Conservation (phyloP, 441 rosid species). For the Melastoma candidum region DNA sequence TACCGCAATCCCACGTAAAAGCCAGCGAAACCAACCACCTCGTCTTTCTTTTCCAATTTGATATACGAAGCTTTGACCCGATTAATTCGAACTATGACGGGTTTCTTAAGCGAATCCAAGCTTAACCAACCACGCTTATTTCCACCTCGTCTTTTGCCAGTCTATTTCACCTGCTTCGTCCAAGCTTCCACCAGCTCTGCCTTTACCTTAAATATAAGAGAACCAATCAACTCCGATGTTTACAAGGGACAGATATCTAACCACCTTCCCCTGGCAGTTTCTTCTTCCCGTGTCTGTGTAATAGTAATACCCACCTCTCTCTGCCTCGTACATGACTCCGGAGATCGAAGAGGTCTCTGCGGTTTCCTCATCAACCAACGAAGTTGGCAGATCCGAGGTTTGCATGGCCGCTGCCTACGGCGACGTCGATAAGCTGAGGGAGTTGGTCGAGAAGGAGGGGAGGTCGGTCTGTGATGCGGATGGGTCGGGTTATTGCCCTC, state of each 20-base stretch:
- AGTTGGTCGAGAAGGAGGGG: slow-evolving; percentile 81
- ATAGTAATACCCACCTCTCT: not conserved
- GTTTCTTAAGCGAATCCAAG: no score
- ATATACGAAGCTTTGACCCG: no score
- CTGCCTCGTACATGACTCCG: slow-evolving; percentile 44
- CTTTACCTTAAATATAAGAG: not conserved
- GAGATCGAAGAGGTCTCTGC: slow-evolving; percentile 83
- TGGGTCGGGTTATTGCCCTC: slow-evolving; percentile 67
- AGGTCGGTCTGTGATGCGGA: slow-evolving; percentile 80
- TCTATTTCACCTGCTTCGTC: not conserved
- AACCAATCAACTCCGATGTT: not conserved
- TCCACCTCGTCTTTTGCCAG: not conserved
- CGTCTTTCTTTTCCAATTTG: no score
- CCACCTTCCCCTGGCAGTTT: no score
- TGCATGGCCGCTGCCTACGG: slow-evolving; percentile 93
- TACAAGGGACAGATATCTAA: no score
- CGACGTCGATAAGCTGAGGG: slow-evolving; percentile 81
- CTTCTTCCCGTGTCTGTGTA: no score
- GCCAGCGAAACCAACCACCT: no score
- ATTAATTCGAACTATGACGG: no score
- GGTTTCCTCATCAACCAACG: slow-evolving; percentile 28
- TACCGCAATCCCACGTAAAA: no score
- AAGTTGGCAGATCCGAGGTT: slow-evolving; percentile 28
- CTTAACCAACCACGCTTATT: not conserved
- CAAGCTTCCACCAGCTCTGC: not conserved